Evolutionary conservation across 108 stramenopile genomes (phyloP), one percentile per base, ranked within the genome.

Genomic region (Stephanodiscus triporus): DNA sequence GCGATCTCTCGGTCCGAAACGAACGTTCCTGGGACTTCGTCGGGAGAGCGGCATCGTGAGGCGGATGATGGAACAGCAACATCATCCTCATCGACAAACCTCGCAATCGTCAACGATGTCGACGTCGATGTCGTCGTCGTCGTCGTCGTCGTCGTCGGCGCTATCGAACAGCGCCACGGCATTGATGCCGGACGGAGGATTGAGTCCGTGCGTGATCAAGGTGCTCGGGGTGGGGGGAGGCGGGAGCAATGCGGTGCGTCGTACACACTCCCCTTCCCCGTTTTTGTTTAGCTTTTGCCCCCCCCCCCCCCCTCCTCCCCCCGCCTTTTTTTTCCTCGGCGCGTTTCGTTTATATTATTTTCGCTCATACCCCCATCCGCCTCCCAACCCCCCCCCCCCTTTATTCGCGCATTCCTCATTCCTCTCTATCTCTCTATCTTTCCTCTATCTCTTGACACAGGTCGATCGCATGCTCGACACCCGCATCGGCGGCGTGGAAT

Each of bases 391-490:
- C 55, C 26, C 26, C 55, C 55, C 27, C 4, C 20, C 9, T 24
- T 55, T 65, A 32, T 19, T 26, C 23, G 37, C 42, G 20, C 19
- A 22, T 26, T 26, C 22, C 53, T 19, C 53, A 23, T 29, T 14
- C 2, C 55, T 56, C 27, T 3, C 27, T 8, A 1, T 10, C n/a
- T 11, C 42, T 45, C 63, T 8, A 2, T 4, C 55, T 14, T 14
- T 26, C 55, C 14, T 3, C 16, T 0, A 4, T 17, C 27, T 14
- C 20, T 26, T 19, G 4, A 17, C n/a, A 78, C 73, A 84, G 37
- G 89, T 92, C 27, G 91, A 92, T 79, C 87, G 91, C 6, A 96
- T 96, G 95, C 85, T 94, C 72, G 91, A 94, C 58, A 87, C 91
- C 10, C 85, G 83, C 57, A 85, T 96, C 30, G 78, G 76, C 9